Base-by-base conservation (phyloP, 192 early-diverging fungal genomes). In the Mortierella claussenii region DNA sequence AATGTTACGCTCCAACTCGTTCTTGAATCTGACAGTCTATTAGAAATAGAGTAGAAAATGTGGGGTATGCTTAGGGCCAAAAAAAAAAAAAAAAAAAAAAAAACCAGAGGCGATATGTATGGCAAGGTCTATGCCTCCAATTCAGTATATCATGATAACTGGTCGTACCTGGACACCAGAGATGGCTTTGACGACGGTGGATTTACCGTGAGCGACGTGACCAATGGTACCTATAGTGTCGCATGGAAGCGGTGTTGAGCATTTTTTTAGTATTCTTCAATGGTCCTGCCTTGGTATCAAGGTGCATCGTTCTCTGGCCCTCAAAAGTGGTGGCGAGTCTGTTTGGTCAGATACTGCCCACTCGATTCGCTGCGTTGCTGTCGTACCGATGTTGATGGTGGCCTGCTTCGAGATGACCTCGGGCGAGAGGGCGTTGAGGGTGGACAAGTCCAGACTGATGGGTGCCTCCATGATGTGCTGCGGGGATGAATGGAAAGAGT, bases 151-250 rank as follows among this genome's bases (percentile, higher is more conserved):
- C n/a, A n/a, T n/a, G n/a, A n/a, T n/a, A n/a, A n/a, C n/a, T n/a
- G n/a, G n/a, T n/a, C 52, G 40, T 80, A 88, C 86, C 78, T 95
- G 93, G 23, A 98, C 97, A 59, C 96, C 96, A 33, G 97, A 98
- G 68, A 98, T 97, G 40, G 97, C 96, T 80, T 95, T 99, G 58
- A 99, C 97, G 21, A 99, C 94, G 21, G 97, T 98, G 21, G 96
- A 98, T 87, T 99, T 99, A 82, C 97, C 97, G 88, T 99, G 97
- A 31, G 97, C 97, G 67, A 99, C 97, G 83, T 99, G 97, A 44
- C 97, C 97, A 81, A 99, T 99, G 43, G 97, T 99, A 69, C 92
- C 94, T 95, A 45, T 18, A 42, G 8, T 17, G 5, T 11, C 17
- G 30, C 37, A 62, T n/a, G n/a, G n/a, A n/a, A n/a, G n/a, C n/a